Base-by-base conservation (phyloP, 192 early-diverging fungal species). In the Cladochytrium replicatum region DNA sequence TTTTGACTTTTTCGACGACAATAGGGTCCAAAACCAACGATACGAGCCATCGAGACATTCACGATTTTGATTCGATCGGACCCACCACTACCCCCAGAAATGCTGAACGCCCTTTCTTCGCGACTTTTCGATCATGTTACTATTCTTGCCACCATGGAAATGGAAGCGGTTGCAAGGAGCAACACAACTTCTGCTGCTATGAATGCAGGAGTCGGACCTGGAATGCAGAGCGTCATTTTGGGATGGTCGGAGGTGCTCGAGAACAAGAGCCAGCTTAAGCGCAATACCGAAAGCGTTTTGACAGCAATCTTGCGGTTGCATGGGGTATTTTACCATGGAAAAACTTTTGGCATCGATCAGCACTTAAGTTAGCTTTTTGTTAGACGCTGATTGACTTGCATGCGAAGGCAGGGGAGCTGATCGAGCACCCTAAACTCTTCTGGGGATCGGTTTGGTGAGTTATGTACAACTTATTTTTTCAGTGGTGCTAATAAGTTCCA, bases 371-470 rank as follows among this genome's bases (percentile, higher is more conserved):
- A n/a, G n/a, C n/a, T n/a, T n/a, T n/a, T n/a, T n/a, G n/a, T 34
- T 49, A 43, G 25, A 34, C 21, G 23, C 43, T 69, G 57, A 66
- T 69, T 13, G 34, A 11, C 30, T 11, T n/a, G 2, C 43, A 52
- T 43, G 13, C 30, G n/a, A 42, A 57, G 31, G 2, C 38, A 3
- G 59, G 42, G 17, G 40, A 46, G 5, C 25, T 64, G 2, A 8
- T 60, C 17, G 6, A 31, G 3, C 29, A 61, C 22, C 31, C 46
- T 2, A 43, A 55, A 15, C 27, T 71, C 43, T 71, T 71, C 50
- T 71, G 68, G 68, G 43, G 37, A 21, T 52, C 60, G 8, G 38
- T 50, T 15, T 40, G 64, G 68, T 71, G 31, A 46, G 30, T 30
- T 27, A 43, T 13, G 22, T n/a, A 34, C 42, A 31, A 64, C 11